Evolutionary conservation across 805 yeast species (phyloP), one percentile per base, ranked within the genome.

Genomic region (Gaillardinia entomophila): DNA sequence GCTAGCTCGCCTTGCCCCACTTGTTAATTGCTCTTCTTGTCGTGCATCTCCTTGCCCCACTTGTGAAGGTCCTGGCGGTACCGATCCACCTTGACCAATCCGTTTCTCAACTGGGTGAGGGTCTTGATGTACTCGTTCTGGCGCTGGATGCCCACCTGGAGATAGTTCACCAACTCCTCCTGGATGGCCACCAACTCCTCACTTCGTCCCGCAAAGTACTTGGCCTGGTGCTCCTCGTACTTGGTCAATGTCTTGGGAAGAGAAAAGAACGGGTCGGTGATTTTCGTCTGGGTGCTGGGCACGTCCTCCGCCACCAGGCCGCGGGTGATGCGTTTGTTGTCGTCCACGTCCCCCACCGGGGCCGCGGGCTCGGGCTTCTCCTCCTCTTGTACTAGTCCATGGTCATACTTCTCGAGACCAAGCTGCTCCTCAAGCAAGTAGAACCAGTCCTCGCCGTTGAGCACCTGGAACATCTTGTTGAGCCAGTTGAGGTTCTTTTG

Each of bases 11-110:
- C n/a, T n/a, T n/a, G n/a, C n/a, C n/a, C n/a, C n/a, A n/a, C n/a
- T n/a, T n/a, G 22, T 19, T 19, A 19, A 10, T 10, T 19, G 22
- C 22, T 30, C 12, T 48, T 53, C 41, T 50, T 50, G 31, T 51
- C 94, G 40, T 81, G 69, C 74, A 84, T 82, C 51, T 89, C 96
- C 46, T 74, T 74, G 35, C 92, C 84, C 97, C 97, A 90, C 43
- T 75, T 73, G 41, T 68, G 72, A 28, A 92, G 72, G 42, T 78
- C 75, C 28, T 73, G 73, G 44, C 85, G 79, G 43, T 83, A 69
- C 38, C 90, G 65, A 45, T 83, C 85, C 0, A 96, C 90, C 46
- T 84, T 73, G 23, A 83, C 77, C 17, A 90, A 62, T 1, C 88
- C 94, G 46, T 71, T 71, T 44, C 97, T 71, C 24, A 92, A 71